A percentile compares a stretch with the other conserved stretches of the same genome.
Evolutionary conservation across 2,329 filamentous ascomycete genomes (phyloP).

Genomic region (Nannizziopsis arthrosporioides): DNA sequence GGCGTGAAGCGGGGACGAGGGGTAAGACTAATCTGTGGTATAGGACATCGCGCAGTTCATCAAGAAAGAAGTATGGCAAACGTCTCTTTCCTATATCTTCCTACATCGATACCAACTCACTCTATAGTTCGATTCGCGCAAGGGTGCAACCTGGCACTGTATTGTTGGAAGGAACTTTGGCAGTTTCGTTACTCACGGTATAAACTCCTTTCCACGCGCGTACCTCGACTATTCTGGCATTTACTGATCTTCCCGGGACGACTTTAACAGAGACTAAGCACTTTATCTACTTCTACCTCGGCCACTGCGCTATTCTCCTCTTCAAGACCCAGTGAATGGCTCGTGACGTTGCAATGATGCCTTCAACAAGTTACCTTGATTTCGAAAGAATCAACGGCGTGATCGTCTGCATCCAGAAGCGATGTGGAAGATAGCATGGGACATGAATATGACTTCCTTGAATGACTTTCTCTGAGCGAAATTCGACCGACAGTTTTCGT

Average conservation of each 20-base stretch:
- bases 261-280: conserved; percentile 79
- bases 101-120: conserved; percentile 8
- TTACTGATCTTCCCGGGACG: not conserved
- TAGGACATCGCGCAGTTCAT: conserved; percentile 93
- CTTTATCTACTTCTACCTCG: conserved; percentile 99
- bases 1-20: not conserved
- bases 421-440: not conserved
- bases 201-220: conserved; percentile 19
- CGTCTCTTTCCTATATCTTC: not conserved
- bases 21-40: not conserved
- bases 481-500: not conserved
- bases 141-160: conserved; percentile 98
- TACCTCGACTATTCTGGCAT: not conserved
- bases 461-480: not conserved
- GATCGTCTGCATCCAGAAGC: not conserved
- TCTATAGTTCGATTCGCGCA: conserved; percentile 80
- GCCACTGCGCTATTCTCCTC: conserved; percentile 92
- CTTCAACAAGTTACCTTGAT: not conserved
- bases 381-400: not conserved
- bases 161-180: conserved; percentile 98
- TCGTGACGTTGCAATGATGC: not conserved
- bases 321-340: conserved; percentile 83
- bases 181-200: conserved; percentile 97
- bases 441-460: conserved; percentile 1
- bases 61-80: conserved; percentile 65